Conservation (phyloP, 2,329 filamentous ascomycete genomes). For the Penicillium sp. region DNA sequence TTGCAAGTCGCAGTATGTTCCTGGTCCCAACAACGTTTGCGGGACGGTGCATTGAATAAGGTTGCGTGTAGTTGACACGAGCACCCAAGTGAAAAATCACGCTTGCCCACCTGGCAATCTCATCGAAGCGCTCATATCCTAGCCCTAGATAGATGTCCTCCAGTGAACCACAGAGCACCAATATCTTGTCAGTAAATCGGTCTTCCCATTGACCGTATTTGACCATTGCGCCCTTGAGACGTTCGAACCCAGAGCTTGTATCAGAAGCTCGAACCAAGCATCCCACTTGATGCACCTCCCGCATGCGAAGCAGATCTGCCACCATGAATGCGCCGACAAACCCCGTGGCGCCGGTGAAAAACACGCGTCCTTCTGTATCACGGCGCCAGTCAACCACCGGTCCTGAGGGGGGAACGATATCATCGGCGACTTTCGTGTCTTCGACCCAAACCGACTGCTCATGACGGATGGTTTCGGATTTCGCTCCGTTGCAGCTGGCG, state of each 20-base stretch:
- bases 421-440: slow-evolving; percentile 19
- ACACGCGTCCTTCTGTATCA: slow-evolving; percentile 50
- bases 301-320: slow-evolving; percentile 67
- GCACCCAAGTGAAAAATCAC: slow-evolving; percentile 79
- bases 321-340: slow-evolving; percentile 85
- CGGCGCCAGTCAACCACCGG: slow-evolving; percentile 42
- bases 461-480: neutral
- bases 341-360: slow-evolving; percentile 81
- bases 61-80: slow-evolving; percentile 70
- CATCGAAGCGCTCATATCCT: slow-evolving; percentile 26
- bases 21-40: slow-evolving; percentile 75
- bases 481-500: neutral
- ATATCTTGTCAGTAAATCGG: slow-evolving; percentile 7
- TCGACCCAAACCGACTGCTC: slow-evolving; percentile 19
- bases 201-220: slow-evolving; percentile 13
- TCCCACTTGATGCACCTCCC: slow-evolving; percentile 61
- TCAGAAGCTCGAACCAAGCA: slow-evolving; percentile 71
- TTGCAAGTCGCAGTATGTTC: slow-evolving; percentile 69
- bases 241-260: slow-evolving; percentile 18
- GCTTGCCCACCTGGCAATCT: slow-evolving; percentile 64
- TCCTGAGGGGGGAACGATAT: slow-evolving; percentile 1
- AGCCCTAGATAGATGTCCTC: slow-evolving; percentile 62
- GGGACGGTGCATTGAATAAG: slow-evolving; percentile 67
- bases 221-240: slow-evolving; percentile 1
- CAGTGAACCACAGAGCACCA: slow-evolving; percentile 59